phyloP scores from a whole-genome alignment of 805 yeast species.

The Cyberlindnera misumaiensis region DNA sequence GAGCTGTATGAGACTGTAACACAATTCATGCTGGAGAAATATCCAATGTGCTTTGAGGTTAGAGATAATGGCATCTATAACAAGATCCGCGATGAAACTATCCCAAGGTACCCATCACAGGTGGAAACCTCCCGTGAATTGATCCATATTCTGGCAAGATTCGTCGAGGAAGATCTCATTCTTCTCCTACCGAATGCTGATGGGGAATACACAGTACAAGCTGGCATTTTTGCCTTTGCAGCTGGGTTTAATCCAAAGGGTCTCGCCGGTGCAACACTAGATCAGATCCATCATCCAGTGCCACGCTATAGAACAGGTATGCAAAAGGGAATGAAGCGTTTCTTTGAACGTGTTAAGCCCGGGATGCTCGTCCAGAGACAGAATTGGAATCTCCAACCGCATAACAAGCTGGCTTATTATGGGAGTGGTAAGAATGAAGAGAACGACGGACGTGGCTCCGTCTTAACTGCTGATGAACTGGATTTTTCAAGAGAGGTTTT shows the following conservation, averaged over 20 bases:
- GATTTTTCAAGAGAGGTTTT: slow-evolving; percentile 3
- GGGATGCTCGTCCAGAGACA: slow-evolving; percentile 1
- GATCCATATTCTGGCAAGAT: slow-evolving; percentile 4
- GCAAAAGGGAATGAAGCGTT: slow-evolving; percentile 1
- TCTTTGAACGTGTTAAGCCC: slow-evolving; percentile 1
- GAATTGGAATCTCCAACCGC: slow-evolving; percentile 3
- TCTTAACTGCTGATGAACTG: background rate
- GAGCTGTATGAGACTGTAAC: slow-evolving; percentile 14
- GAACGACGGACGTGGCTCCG: background rate
- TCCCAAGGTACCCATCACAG: slow-evolving; percentile 11
- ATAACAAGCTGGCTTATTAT: slow-evolving; percentile 3
- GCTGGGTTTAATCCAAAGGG: slow-evolving; percentile 1
- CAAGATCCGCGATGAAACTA: slow-evolving; percentile 11
- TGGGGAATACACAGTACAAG: slow-evolving; percentile 2
- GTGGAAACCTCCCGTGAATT: slow-evolving; percentile 7
- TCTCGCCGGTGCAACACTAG: background rate
- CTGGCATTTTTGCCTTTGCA: slow-evolving; percentile 1
- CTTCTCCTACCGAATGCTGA: background rate
- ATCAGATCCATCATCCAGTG: slow-evolving; percentile 1
- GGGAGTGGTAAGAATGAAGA: slow-evolving; percentile 1
- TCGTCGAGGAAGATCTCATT: slow-evolving; percentile 11
- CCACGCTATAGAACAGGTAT: slow-evolving; percentile 2
- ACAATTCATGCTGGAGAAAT: slow-evolving; percentile 9
- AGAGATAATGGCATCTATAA: slow-evolving; percentile 9
- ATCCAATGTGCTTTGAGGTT: slow-evolving; percentile 13